Base-by-base conservation (phyloP, 345 rosid genomes). In the Geranium rotundifolium region DNA sequence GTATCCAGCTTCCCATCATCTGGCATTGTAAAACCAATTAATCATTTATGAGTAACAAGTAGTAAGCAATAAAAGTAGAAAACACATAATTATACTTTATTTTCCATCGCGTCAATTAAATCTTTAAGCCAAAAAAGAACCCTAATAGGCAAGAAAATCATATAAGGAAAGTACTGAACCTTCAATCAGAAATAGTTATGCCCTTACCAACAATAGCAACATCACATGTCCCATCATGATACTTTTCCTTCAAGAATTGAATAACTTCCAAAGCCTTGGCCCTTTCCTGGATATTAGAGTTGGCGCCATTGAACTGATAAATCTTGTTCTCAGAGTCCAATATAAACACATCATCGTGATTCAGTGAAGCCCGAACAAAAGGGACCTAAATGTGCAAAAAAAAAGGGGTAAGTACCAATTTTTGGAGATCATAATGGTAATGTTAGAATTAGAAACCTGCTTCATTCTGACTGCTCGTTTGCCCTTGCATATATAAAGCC, bases 311-410 rank as follows among this genome's bases (percentile, higher is more conserved):
- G 83, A 95, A 95, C 80, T 95, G 99, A 82, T 79, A 95, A 58
- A 95, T 86, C 83, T 95, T 95, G 55, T 79, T 70, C 69, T 84
- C 67, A 49, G 88, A 79, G 69, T 95, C 97, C 78, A 95, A 75
- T 72, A 90, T 90, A 79, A 95, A 95, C 63, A 95, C 96, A 75
- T 95, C 99, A 75, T 90, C 99, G 30, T 95, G 99, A 82, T 95
- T 95, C 69, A 90, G 73, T 52, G 96, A 86, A 66, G 99, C 80
- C 29, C 99, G 88, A 65, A 91, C 92, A 74, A 95, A 95, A 66
- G 99, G 89, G 78, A 90, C 85, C 99, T 95, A 81, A 64, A 65
- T 52, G 61, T 63, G 65, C 41, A 34, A 34, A 37, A 74, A 74
- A 75, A 69, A 67, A 30, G 56, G 23, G 71, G 23, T 65, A 69